phyloP scores from a whole-genome alignment of 108 stramenopile genomes.

The Nannochloropsis salina region DNA sequence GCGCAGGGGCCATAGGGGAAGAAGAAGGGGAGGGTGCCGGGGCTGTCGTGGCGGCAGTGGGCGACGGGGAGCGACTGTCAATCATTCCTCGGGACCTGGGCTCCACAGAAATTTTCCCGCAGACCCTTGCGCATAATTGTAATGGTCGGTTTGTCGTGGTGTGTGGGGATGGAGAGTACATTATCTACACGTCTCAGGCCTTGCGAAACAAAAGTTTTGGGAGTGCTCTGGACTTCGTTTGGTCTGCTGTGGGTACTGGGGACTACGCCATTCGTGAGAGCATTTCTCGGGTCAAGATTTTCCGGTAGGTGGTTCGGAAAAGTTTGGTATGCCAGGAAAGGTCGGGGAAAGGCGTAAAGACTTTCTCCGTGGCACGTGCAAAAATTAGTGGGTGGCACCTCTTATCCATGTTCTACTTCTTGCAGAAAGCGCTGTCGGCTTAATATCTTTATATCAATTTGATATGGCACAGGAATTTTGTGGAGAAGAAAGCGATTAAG shows the following conservation, averaged over 20 bases:
- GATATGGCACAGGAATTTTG: neutral
- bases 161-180: conserved; percentile 98
- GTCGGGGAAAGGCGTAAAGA: too few relatives aligned
- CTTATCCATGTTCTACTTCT: too few relatives aligned
- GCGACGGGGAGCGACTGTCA: neutral
- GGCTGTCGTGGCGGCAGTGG: neutral
- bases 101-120: conserved; percentile 88
- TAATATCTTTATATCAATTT: too few relatives aligned
- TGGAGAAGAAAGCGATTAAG: conserved; percentile 52
- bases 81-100: conserved; percentile 81
- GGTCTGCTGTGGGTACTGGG: conserved; percentile 88
- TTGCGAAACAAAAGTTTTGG: conserved; percentile 81
- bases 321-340: neutral
- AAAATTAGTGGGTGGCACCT: too few relatives aligned
- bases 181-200: conserved; percentile 95
- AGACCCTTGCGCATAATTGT: conserved; percentile 90
- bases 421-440: too few relatives aligned
- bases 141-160: conserved; percentile 96
- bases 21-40: conserved; percentile 63
- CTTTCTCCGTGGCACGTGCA: too few relatives aligned
- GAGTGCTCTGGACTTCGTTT: conserved; percentile 92
- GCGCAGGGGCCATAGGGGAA: conserved; percentile 63
- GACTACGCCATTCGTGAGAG: conserved; percentile 96
- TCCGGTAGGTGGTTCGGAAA: conserved; percentile 87
- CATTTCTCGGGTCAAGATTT: conserved; percentile 78